Percentiles rank a stretch among this genome's conserved stretches.
These are phyloP conservation scores for Solanum etuberosum DNA, from an alignment of 257 asterid genomes.

Conservation along the genomic window DNA sequence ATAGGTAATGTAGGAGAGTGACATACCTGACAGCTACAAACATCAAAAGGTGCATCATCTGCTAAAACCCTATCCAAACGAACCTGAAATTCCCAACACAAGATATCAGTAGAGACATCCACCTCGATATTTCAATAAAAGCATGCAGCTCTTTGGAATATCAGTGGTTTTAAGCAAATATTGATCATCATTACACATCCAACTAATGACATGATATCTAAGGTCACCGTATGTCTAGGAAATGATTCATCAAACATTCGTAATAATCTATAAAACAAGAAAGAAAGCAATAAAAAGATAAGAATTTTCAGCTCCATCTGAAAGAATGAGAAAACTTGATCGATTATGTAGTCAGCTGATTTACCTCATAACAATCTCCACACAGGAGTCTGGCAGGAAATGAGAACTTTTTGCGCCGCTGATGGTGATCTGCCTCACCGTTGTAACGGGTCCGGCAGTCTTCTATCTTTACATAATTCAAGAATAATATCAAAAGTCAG, in stretches of 20 bases:
- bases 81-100: conserved; percentile 34
- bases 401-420: conserved; percentile 76
- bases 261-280: too few relatives aligned
- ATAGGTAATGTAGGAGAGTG: not conserved
- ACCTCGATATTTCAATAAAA: not conserved
- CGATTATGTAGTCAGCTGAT: not conserved
- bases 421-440: conserved; percentile 98
- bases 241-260: not conserved
- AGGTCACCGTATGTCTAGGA: not conserved
- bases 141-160: not conserved
- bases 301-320: not conserved
- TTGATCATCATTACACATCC: not conserved
- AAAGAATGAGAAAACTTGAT: not conserved
- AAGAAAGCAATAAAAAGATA: not conserved
- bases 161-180: not conserved
- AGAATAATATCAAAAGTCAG: not conserved
- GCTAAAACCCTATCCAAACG: conserved; percentile 64
- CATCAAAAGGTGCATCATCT: conserved; percentile 89
- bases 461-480: conserved; percentile 55
- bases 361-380: conserved; percentile 95
- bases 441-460: conserved; percentile 94
- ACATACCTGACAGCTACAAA: conserved; percentile 93
- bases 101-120: not conserved
- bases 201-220: too few relatives aligned
- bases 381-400: conserved; percentile 95